phyloP scores from a whole-genome alignment of 192 early-diverging fungal genomes.

The Coemansia sp. region DNA sequence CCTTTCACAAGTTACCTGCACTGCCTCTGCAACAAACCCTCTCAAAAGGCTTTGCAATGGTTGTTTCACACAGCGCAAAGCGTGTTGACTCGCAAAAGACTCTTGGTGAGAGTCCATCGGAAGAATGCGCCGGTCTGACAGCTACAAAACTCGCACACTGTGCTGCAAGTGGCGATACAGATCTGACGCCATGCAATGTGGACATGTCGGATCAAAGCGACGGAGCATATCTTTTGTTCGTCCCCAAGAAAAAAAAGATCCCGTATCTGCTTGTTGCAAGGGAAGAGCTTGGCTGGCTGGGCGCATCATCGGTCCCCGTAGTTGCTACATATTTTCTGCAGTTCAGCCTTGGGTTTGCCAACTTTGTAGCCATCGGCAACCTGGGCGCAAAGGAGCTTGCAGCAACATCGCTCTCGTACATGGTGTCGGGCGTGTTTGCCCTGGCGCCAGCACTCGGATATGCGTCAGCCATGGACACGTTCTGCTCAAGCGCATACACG shows the following conservation, averaged over 20 bases:
- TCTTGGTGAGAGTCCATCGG: conserved; percentile 10
- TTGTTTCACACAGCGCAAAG: conserved; percentile 11
- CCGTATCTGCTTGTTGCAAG: conserved; percentile 23
- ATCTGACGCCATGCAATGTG: not conserved
- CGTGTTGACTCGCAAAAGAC: conserved; percentile 29
- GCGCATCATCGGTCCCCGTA: conserved; percentile 51
- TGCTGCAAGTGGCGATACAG: conserved; percentile 1
- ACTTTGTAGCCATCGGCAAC: conserved; percentile 65
- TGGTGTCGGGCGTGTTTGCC: conserved; percentile 46
- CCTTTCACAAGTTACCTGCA: not conserved
- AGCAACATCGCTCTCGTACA: conserved; percentile 64
- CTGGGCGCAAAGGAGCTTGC: conserved; percentile 64
- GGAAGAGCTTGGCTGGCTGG: conserved; percentile 37
- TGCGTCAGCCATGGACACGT: conserved; percentile 70
- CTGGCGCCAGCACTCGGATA: conserved; percentile 65
- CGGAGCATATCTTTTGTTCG: conserved; percentile 13
- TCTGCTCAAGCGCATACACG: conserved; percentile 69
- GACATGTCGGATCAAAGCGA: not conserved
- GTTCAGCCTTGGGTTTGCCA: conserved; percentile 63
- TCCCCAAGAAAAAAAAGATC: conserved; percentile 11
- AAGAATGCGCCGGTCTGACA: not conserved
- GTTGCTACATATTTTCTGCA: conserved; percentile 65
- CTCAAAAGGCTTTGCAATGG: not conserved
- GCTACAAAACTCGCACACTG: not conserved
- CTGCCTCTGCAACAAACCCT: conserved; percentile 6